Base-by-base conservation (phyloP, 805 yeast species). In the Babjeviella inositovora region DNA sequence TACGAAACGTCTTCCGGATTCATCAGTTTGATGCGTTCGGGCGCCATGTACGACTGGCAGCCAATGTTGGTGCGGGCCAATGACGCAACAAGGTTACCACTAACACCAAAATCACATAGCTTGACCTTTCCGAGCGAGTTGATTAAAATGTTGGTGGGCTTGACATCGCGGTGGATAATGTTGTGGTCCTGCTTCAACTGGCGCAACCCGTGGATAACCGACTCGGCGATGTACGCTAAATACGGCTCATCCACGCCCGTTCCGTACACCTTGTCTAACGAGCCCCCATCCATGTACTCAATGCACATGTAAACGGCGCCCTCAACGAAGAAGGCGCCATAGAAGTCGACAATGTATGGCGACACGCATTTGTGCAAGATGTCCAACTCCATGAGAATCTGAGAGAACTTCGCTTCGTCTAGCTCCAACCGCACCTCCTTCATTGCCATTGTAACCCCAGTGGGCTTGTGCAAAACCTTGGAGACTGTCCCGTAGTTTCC, bases 261-360 rank as follows among this genome's bases (percentile, higher is more conserved):
- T 4, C 70, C 75, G 46, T 84, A 87, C 9, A 85, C 59, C 40
- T 77, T 80, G 48, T 87, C 95, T 28, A 87, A 52, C 0, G 95
- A 81, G 0, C 95, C 94, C 22, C 94, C 96, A 45, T 82, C 92
- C 98, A 87, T 87, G 45, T 72, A 81, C 50, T 87, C 98, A 66
- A 87, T 87, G 51, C 97, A 90, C 81, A 87, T 82, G 50, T 85
- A 90, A 14, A 87, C 98, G 1, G 96, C 94, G 22, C 96, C 95
- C 49, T 90, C 98, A 15, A 82, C 82, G 42, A 87, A 90, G 41
- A 87, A 87, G 2, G 98, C 98, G 20, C 98, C 98, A 41, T 80
- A 90, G 38, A 90, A 90, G 38, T 87, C 96, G 19, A 90, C 95
- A 42, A 90, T 85, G 44, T 70, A 81, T 3, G 90, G 92, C 9